phyloP scores from a whole-genome alignment of 2,329 filamentous ascomycete genomes.

The Colletotrichum lupini region DNA sequence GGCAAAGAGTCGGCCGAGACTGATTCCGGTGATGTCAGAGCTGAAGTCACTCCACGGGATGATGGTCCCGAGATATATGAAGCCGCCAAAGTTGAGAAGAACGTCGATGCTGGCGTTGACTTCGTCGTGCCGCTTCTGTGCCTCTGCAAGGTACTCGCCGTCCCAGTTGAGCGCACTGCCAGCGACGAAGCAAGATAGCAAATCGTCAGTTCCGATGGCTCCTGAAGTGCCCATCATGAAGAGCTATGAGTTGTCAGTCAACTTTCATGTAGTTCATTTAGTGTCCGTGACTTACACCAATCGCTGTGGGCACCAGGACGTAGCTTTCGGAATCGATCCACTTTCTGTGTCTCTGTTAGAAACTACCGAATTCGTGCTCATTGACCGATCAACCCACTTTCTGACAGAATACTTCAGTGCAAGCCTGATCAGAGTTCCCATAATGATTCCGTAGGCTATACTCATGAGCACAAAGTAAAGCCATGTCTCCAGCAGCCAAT shows the following conservation, averaged over 20 bases:
- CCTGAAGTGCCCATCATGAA: conserved; percentile 69
- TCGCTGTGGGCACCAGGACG: conserved; percentile 60
- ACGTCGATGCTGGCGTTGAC: conserved; percentile 70
- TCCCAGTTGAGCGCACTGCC: conserved; percentile 72
- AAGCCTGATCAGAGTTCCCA: conserved; percentile 60
- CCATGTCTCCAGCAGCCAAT: conserved; percentile 71
- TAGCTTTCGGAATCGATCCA: conserved; percentile 69
- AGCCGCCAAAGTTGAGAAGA: conserved; percentile 69
- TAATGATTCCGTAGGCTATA: conserved; percentile 61
- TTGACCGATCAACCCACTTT: conserved; percentile 37
- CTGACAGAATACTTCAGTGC: conserved; percentile 55
- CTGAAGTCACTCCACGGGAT: conserved; percentile 68
- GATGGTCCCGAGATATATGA: conserved; percentile 68
- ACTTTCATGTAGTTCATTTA: not conserved
- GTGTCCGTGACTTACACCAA: conserved; percentile 51
- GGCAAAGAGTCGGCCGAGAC: conserved; percentile 58
- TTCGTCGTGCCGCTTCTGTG: conserved; percentile 67
- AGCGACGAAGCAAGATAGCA: conserved; percentile 70
- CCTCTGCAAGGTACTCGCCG: conserved; percentile 67
- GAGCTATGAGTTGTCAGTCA: conserved; percentile 48
- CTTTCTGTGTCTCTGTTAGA: conserved; percentile 45
- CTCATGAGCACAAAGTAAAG: conserved; percentile 68
- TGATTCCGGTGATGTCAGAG: conserved; percentile 64
- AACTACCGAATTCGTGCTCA: too few relatives aligned
- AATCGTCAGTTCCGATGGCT: conserved; percentile 67